These are phyloP conservation scores for Asterophora parasitica DNA, from an alignment of 768 basidiomycete species.

Conservation along the genomic window DNA sequence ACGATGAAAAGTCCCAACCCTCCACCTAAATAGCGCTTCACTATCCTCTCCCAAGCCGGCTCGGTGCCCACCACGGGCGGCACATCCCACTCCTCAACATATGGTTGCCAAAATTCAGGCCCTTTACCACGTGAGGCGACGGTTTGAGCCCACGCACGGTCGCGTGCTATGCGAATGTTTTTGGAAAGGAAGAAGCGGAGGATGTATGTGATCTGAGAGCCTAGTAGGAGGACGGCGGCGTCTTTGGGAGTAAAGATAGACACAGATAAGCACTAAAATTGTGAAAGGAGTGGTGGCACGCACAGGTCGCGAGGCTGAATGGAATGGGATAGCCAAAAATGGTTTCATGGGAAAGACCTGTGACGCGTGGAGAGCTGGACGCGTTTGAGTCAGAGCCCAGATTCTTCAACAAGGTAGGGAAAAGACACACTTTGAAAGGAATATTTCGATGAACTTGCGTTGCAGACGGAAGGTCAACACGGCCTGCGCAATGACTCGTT, in stretches of 20 bases:
- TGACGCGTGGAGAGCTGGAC: slow-evolving; percentile 55
- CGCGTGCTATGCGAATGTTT: slow-evolving; percentile 77
- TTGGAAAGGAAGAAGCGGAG: slow-evolving; percentile 78
- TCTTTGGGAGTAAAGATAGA: slow-evolving; percentile 36
- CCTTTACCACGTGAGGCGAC: slow-evolving; percentile 80
- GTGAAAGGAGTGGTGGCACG: slow-evolving; percentile 9
- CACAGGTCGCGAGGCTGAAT: slow-evolving; percentile 70
- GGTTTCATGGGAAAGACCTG: slow-evolving; percentile 57
- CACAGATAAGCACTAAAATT: background rate
- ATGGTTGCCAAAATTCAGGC: slow-evolving; percentile 77
- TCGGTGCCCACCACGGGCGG: slow-evolving; percentile 41
- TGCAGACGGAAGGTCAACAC: slow-evolving; percentile 70
- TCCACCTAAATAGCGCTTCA: slow-evolving; percentile 32
- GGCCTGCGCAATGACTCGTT: slow-evolving; percentile 34
- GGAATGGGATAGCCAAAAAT: slow-evolving; percentile 64
- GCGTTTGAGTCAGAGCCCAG: background rate
- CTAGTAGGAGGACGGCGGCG: slow-evolving; percentile 68
- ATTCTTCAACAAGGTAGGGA: background rate
- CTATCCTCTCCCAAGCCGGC: slow-evolving; percentile 23
- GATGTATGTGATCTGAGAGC: slow-evolving; percentile 69
- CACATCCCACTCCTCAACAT: slow-evolving; percentile 75
- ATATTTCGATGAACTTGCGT: slow-evolving; percentile 56
- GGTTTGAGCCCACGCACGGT: slow-evolving; percentile 77
- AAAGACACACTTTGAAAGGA: slow-evolving; percentile 54
- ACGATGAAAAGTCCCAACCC: slow-evolving; percentile 38